phyloP scores from a whole-genome alignment of 805 yeast genomes.

The Ogataea methanolica region DNA sequence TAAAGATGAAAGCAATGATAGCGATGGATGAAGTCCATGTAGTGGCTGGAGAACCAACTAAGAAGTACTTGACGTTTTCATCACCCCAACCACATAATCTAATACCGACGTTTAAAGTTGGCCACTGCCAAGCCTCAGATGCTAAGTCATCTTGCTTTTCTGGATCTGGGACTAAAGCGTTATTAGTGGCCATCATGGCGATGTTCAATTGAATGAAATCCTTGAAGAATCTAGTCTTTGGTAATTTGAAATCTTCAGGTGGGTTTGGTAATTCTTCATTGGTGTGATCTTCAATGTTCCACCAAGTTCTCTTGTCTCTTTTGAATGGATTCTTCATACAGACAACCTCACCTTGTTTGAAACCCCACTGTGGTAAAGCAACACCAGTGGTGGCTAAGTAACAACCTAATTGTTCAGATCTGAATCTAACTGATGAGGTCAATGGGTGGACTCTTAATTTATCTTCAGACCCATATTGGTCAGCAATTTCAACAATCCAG shows the following conservation, averaged over 20 bases:
- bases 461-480: constrained; percentile 53
- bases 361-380: constrained; percentile 78
- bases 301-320: constrained; percentile 83
- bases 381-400: constrained; percentile 72
- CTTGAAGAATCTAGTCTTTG: constrained; percentile 71
- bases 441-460: constrained; percentile 60
- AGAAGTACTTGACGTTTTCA: constrained; percentile 54
- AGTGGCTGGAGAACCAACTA: constrained; percentile 74
- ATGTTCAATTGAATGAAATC: constrained; percentile 72
- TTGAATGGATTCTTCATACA: constrained; percentile 65
- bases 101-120: constrained; percentile 68
- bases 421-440: constrained; percentile 67
- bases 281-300: constrained; percentile 74
- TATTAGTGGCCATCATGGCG: constrained; percentile 86
- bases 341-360: constrained; percentile 81
- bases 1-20: constrained; percentile 46
- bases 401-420: constrained; percentile 61
- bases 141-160: constrained; percentile 72
- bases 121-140: constrained; percentile 86
- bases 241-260: constrained; percentile 57
- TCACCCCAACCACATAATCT: constrained; percentile 73
- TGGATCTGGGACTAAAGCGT: constrained; percentile 72
- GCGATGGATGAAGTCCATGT: constrained; percentile 70
- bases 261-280: constrained; percentile 58
- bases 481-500: constrained; percentile 83